Percentiles rank a stretch among this genome's conserved stretches.
Conservation (phyloP, 169 alveolate species). For the Cryptosporidium meleagridis region DNA sequence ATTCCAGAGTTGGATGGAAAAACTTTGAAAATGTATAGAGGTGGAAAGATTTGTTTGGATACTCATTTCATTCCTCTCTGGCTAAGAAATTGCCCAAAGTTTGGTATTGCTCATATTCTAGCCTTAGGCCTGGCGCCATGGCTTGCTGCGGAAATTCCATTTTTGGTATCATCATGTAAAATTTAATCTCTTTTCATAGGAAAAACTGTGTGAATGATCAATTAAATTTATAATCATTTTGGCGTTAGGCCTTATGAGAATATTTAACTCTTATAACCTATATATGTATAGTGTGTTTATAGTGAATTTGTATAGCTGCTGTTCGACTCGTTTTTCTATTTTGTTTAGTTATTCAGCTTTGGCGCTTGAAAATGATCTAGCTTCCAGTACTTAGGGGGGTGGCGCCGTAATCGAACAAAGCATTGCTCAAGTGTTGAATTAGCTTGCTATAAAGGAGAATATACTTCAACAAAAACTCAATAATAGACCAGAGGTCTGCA, state of each 20-base stretch:
- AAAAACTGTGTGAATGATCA: not conserved
- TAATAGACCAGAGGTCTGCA: not conserved
- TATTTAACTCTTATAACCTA: no score
- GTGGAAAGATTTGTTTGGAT: constrained; percentile 97
- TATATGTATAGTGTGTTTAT: no score
- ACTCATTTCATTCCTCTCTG: constrained; percentile 97
- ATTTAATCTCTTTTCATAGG: not conserved
- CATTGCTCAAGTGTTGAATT: not conserved
- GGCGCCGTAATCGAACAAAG: not conserved
- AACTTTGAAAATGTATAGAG: constrained; percentile 96
- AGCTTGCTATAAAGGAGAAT: not conserved
- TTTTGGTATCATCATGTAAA: constrained; percentile 82
- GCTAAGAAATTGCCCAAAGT: constrained; percentile 92
- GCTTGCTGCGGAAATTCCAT: constrained; percentile 98
- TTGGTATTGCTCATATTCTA: constrained; percentile 96
- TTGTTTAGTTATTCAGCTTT: not conserved
- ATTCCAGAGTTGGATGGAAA: constrained; percentile 96
- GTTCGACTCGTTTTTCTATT: not conserved
- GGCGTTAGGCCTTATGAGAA: not conserved
- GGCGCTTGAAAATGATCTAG: not conserved
- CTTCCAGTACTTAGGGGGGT: not conserved
- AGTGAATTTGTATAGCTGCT: not conserved
- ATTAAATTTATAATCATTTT: not conserved
- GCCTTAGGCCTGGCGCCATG: constrained; percentile 96
- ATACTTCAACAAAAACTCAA: not conserved